Conservation (phyloP, 345 rosid genomes). For the Triadica sebifera region DNA sequence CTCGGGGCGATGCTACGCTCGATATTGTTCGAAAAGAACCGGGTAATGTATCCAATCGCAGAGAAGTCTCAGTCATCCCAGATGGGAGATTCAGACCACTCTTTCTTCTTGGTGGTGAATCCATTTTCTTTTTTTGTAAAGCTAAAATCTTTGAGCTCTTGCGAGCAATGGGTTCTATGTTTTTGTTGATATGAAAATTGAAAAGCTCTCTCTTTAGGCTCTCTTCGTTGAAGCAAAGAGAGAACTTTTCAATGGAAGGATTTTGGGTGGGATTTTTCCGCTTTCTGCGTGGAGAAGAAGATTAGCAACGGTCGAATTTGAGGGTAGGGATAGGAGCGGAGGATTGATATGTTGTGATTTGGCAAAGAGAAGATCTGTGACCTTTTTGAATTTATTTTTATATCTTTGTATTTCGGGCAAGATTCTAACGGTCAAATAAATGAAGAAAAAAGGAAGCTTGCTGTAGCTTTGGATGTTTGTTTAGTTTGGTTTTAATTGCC, state of each 20-base stretch:
- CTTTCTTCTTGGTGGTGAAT: conserved; percentile 53
- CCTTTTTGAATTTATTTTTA: background rate
- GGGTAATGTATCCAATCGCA: conserved; percentile 58
- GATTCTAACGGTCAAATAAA: conserved; percentile 16
- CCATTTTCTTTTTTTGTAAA: conserved; percentile 41
- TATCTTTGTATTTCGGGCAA: background rate
- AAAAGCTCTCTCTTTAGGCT: conserved; percentile 19
- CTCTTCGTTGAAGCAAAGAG: conserved; percentile 16
- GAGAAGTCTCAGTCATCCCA: conserved; percentile 72
- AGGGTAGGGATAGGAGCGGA: conserved; percentile 2
- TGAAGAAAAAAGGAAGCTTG: background rate
- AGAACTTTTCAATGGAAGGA: conserved; percentile 15
- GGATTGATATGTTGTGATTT: background rate
- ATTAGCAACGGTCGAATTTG: conserved; percentile 49
- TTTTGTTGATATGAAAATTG: background rate
- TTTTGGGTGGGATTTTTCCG: background rate
- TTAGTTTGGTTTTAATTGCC: background rate
- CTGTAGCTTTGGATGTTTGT: background rate
- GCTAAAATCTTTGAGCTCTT: background rate
- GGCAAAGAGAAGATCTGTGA: background rate
- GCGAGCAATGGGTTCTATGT: background rate
- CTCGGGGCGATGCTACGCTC: conserved; percentile 45
- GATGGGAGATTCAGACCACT: conserved; percentile 84
- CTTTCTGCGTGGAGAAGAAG: conserved; percentile 15
- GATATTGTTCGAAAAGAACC: conserved; percentile 1